Percentiles rank a stretch among this genome's conserved stretches.
Evolutionary conservation across 2,329 filamentous ascomycete genomes (phyloP).

Genomic region (Exophiala xenobiotica): DNA sequence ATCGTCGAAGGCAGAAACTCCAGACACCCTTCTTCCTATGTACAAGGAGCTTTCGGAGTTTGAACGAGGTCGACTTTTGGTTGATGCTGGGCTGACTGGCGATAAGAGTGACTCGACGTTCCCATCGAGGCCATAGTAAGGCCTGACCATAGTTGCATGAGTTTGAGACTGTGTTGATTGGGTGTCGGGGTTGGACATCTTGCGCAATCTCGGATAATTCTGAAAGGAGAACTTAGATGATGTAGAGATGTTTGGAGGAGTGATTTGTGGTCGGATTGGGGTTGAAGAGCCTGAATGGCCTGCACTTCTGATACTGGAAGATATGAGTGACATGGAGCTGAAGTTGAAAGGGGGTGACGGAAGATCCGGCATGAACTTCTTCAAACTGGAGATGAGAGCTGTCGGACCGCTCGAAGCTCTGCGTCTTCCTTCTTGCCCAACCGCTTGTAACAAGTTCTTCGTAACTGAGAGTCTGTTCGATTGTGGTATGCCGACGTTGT

Average conservation of each 20-base stretch:
- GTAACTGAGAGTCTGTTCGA: slow-evolving; percentile 11
- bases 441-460: slow-evolving; percentile 9
- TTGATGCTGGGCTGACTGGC: slow-evolving; percentile 34
- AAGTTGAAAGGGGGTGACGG: slow-evolving; percentile 16
- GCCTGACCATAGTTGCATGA: background rate
- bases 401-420: slow-evolving; percentile 17
- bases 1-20: slow-evolving; percentile 80
- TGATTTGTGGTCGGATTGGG: background rate
- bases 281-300: slow-evolving; percentile 4
- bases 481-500: background rate
- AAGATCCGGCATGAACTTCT: slow-evolving; percentile 23
- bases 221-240: slow-evolving; percentile 10
- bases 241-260: slow-evolving; percentile 6
- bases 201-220: slow-evolving; percentile 1
- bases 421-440: slow-evolving; percentile 10
- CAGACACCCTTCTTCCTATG: slow-evolving; percentile 71
- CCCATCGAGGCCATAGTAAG: slow-evolving; percentile 32
- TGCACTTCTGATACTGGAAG: slow-evolving; percentile 8
- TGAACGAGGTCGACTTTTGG: slow-evolving; percentile 53
- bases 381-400: slow-evolving; percentile 14
- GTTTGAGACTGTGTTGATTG: background rate
- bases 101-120: slow-evolving; percentile 18
- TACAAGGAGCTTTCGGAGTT: slow-evolving; percentile 75
- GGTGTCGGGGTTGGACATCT: background rate
- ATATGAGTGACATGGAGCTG: slow-evolving; percentile 17